phyloP scores from a whole-genome alignment of 306 rosid genomes.

The Quercus gilva region DNA sequence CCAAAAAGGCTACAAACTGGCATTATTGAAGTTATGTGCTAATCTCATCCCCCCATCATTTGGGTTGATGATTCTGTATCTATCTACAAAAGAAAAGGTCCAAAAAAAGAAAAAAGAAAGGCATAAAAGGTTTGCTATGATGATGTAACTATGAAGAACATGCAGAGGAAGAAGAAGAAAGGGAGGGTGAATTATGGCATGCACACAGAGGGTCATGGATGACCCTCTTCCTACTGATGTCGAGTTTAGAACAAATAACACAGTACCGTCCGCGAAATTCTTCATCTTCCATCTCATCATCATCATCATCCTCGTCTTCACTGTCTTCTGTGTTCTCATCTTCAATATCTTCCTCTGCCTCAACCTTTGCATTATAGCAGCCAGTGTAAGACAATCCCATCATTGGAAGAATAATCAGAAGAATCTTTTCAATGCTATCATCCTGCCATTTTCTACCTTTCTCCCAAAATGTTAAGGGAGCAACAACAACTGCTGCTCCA shows the following conservation, averaged over 20 bases:
- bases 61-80: conserved; percentile 14
- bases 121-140: neutral
- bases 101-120: neutral
- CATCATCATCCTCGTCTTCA: neutral
- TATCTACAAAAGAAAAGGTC: conserved; percentile 15
- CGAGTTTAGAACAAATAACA: too few relatives aligned
- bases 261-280: too few relatives aligned
- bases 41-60: conserved; percentile 2
- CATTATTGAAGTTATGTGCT: neutral
- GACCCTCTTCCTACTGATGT: too few relatives aligned
- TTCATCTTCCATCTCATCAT: neutral
- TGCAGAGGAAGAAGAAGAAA: too few relatives aligned
- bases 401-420: too few relatives aligned
- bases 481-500: conserved; percentile 25
- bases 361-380: too few relatives aligned
- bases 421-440: too few relatives aligned
- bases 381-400: too few relatives aligned
- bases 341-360: too few relatives aligned
- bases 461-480: conserved; percentile 58
- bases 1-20: neutral
- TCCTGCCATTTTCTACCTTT: conserved; percentile 16
- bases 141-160: neutral
- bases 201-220: too few relatives aligned
- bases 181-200: too few relatives aligned
- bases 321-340: too few relatives aligned